A percentile compares a stretch with the other conserved stretches of the same genome.
phyloP scores from a whole-genome alignment of 805 yeast species.

The Vanderwaltozyma tropicalis region DNA sequence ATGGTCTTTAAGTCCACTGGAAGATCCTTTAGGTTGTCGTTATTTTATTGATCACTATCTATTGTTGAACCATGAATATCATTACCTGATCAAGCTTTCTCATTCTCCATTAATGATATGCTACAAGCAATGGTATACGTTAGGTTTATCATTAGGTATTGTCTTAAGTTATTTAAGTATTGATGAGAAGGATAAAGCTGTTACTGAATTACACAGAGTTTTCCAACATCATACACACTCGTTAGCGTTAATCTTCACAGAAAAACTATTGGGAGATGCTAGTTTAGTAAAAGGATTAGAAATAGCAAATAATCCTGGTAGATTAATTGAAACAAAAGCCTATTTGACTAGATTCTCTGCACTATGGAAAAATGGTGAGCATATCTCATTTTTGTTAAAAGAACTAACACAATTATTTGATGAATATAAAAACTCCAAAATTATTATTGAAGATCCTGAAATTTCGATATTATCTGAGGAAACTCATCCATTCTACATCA shows the following conservation, averaged over 20 bases:
- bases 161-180: slow-evolving; percentile 50
- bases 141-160: slow-evolving; percentile 57
- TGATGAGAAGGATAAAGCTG: slow-evolving; percentile 37
- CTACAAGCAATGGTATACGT: slow-evolving; percentile 59
- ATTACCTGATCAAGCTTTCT: slow-evolving; percentile 48
- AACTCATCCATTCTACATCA: slow-evolving; percentile 16
- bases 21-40: slow-evolving; percentile 78
- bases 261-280: slow-evolving; percentile 18
- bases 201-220: slow-evolving; percentile 37
- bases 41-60: slow-evolving; percentile 76
- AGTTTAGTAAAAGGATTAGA: slow-evolving; percentile 10
- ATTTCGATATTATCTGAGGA: not conserved
- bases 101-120: slow-evolving; percentile 46
- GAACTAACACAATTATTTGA: slow-evolving; percentile 28
- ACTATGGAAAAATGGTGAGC: slow-evolving; percentile 42
- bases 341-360: slow-evolving; percentile 46
- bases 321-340: slow-evolving; percentile 39
- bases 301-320: slow-evolving; percentile 10
- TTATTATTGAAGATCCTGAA: not conserved
- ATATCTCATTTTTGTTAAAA: slow-evolving; percentile 39
- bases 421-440: slow-evolving; percentile 6
- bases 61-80: slow-evolving; percentile 50
- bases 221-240: slow-evolving; percentile 48
- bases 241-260: slow-evolving; percentile 14
- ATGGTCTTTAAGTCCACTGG: slow-evolving; percentile 59